Evolutionary conservation across 768 basidiomycete species (phyloP), one percentile per base, ranked within the genome.

Genomic region (Hypholoma sublateritium): DNA sequence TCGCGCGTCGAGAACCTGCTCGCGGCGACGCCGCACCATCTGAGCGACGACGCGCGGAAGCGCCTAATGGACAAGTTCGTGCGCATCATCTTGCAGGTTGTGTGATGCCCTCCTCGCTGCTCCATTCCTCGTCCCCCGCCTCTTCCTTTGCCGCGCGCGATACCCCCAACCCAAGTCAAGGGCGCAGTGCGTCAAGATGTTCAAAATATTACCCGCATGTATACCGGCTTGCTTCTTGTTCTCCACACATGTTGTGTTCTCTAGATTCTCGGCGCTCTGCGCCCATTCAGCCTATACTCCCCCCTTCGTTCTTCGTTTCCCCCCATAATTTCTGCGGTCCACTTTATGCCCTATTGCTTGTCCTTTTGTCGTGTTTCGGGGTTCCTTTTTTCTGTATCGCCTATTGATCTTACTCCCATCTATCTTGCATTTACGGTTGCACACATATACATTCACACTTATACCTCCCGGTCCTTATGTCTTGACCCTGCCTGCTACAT

Each of bases 1-100:
- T 66, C 77, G 24, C 82, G 80, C 42, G 85, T 89, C 5, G 82
- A 85, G 63, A 76, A 78, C 44, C 75, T 92, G 36, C 76, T 92
- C 52, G 74, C 74, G 48, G 72, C 74, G 43, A 74, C 85, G 5
- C 75, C 77, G 24, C 70, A 72, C 21, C 70, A 72, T 57, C 69
- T 88, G 50, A 67, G 67, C 58, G 72, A 74, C 41, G 78, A 81
- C 50, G 79, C 71, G 58, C 83, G 80, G 61, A 77, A 73, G 58
- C 72, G 70, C 19, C 76, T 91, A 50, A 69, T 90, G 69, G 82
- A 84, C 58, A 77, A 78, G 56, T 85, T 91, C 62, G 71, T 82
- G 47, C 74, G 77, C 49, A 81, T 89, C 57, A 85, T 89, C 56
- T 68, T 84, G 36, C 78, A 80, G 57, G 77, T 77, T 59, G 77